These are phyloP conservation scores for Trichophaea hybrida DNA, from an alignment of 2,329 filamentous ascomycete genomes.

Conservation along the genomic window DNA sequence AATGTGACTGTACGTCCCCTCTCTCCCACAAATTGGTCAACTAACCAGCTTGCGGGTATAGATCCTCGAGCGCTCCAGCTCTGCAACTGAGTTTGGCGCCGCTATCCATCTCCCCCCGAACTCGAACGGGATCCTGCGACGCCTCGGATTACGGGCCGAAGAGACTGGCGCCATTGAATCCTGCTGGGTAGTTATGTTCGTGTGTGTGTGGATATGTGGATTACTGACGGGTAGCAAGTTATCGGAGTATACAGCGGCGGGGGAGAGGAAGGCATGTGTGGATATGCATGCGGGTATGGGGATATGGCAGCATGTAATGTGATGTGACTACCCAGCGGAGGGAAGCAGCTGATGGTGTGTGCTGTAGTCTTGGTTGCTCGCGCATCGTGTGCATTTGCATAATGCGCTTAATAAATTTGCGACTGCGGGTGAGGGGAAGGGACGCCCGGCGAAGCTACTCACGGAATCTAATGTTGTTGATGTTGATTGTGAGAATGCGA, in stretches of 20 bases:
- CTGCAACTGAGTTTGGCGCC: conserved; percentile 38
- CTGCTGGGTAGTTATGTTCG: too few relatives aligned
- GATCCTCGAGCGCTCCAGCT: conserved; percentile 36
- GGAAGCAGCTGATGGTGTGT: too few relatives aligned
- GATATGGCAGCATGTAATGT: neutral
- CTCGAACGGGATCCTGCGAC: conserved; percentile 35
- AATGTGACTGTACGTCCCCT: conserved; percentile 28
- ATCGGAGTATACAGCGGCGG: conserved; percentile 7
- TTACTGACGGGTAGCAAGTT: conserved; percentile 17
- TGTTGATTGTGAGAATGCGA: conserved; percentile 31
- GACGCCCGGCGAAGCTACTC: conserved; percentile 29
- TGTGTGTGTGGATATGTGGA: too few relatives aligned
- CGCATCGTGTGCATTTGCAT: conserved; percentile 15
- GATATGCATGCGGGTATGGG: neutral
- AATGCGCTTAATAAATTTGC: conserved; percentile 15
- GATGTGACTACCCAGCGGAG: neutral
- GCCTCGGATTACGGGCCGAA: conserved; percentile 34
- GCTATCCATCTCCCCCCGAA: conserved; percentile 40
- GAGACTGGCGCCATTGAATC: conserved; percentile 29
- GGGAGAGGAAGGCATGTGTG: neutral
- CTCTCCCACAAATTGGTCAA: neutral
- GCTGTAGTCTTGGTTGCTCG: conserved; percentile 2
- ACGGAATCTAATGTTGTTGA: conserved; percentile 32
- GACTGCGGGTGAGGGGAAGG: conserved; percentile 24
- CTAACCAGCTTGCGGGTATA: conserved; percentile 27